Evolutionary conservation across 768 basidiomycete genomes (phyloP).

Genomic region (Boletus huronensis): DNA sequence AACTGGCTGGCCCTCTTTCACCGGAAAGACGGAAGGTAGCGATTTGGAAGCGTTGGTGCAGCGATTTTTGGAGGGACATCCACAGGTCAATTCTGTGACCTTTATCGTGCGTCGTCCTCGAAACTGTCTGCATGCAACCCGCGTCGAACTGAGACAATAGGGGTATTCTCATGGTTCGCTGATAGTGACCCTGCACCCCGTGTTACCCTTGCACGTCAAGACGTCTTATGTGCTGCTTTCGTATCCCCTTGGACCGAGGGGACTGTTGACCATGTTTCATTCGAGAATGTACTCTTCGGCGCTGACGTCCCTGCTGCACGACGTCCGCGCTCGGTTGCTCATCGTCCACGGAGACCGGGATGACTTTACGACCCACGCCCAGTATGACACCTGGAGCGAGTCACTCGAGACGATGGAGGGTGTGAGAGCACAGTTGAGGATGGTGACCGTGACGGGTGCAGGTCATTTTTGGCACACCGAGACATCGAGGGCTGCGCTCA

Average conservation of each 20-base stretch:
- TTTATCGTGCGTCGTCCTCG: conserved; percentile 50
- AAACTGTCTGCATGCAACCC: not conserved
- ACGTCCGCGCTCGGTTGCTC: conserved; percentile 50
- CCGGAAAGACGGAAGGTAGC: conserved; percentile 63
- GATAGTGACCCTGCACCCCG: conserved; percentile 62
- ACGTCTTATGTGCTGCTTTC: conserved; percentile 70
- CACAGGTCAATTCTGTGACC: conserved; percentile 47
- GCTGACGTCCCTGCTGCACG: conserved; percentile 47
- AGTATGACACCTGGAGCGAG: conserved; percentile 55
- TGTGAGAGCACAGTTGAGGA: conserved; percentile 25
- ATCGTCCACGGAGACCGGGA: conserved; percentile 66
- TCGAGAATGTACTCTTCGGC: conserved; percentile 49
- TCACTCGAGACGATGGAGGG: conserved; percentile 32
- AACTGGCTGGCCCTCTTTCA: conserved; percentile 68
- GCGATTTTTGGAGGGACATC: conserved; percentile 46
- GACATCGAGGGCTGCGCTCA: conserved; percentile 22
- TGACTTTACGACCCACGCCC: conserved; percentile 59
- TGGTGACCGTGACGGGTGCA: conserved; percentile 43
- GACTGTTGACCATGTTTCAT: conserved; percentile 67
- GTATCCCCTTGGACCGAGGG: conserved; percentile 68
- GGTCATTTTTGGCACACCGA: conserved; percentile 66
- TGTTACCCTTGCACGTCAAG: conserved; percentile 45
- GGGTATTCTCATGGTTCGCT: conserved; percentile 83
- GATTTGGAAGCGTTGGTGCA: conserved; percentile 64
- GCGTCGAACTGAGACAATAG: conserved; percentile 36